Percentiles rank a stretch among this genome's conserved stretches.
Evolutionary conservation across 73 alveolate genomes (phyloP).

Genomic region (Paramecium primaurelia): DNA sequence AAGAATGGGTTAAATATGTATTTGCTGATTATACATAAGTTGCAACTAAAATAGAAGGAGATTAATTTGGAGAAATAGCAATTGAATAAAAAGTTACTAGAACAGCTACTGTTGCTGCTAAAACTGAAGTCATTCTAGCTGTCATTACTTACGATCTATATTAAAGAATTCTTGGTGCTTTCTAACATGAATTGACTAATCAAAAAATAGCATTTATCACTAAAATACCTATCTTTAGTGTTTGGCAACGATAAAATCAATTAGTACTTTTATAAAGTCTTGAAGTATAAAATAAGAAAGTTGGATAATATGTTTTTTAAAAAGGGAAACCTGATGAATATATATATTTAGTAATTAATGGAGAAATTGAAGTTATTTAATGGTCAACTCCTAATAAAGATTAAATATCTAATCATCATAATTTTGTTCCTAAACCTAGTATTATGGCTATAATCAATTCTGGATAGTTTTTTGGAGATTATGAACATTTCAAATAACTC

Average conservation of each 20-base stretch:
- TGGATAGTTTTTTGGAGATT: background rate
- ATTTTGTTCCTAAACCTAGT: background rate
- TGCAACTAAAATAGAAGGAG: background rate
- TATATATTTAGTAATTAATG: background rate
- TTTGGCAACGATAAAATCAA: background rate
- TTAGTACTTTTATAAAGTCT: background rate
- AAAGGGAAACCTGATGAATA: background rate
- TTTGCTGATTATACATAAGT: background rate
- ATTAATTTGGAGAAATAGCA: slow-evolving; percentile 30
- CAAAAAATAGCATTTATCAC: background rate
- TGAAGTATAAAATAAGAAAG: background rate
- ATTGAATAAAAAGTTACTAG: slow-evolving; percentile 10
- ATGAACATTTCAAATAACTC: background rate
- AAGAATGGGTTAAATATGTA: background rate
- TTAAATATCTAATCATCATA: background rate
- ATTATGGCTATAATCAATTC: background rate
- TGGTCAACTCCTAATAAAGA: background rate
- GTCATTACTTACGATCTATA: background rate
- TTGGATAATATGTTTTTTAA: background rate
- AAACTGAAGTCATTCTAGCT: background rate
- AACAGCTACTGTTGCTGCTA: slow-evolving; percentile 2
- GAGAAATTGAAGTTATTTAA: background rate
- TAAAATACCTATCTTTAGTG: background rate
- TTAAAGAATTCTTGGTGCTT: slow-evolving; percentile 1
- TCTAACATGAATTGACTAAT: background rate